A percentile compares a stretch with the other conserved stretches of the same genome.
These are phyloP conservation scores for Blastobotrys elegans DNA, from an alignment of 1,139 yeast species.

Conservation along the genomic window DNA sequence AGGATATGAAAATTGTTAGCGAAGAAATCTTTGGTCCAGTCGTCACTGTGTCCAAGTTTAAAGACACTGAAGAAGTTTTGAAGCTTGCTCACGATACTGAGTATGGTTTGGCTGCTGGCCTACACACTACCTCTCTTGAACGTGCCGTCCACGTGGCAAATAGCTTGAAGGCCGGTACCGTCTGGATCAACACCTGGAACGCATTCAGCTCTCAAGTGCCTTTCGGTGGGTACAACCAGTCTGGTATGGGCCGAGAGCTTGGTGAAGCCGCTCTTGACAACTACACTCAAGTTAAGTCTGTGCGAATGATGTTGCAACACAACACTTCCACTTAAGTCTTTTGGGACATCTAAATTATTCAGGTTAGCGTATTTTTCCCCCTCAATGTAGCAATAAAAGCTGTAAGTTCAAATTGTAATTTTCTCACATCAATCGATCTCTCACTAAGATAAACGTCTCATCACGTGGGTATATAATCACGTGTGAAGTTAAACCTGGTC, in stretches of 20 bases:
- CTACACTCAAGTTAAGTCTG: slow-evolving; percentile 77
- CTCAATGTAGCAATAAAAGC: too few species aligned
- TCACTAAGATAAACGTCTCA: too few species aligned
- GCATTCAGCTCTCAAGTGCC: slow-evolving; percentile 74
- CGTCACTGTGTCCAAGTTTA: slow-evolving; percentile 67
- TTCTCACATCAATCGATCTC: too few species aligned
- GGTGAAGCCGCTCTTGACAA: slow-evolving; percentile 81
- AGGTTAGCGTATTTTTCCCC: too few species aligned
- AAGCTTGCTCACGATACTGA: slow-evolving; percentile 65
- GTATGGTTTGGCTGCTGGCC: slow-evolving; percentile 83
- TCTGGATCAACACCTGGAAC: slow-evolving; percentile 79
- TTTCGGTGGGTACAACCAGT: slow-evolving; percentile 76
- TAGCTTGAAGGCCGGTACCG: slow-evolving; percentile 71
- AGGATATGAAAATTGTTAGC: slow-evolving; percentile 60
- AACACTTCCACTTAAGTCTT: too few species aligned
- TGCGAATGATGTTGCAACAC: slow-evolving; percentile 34
- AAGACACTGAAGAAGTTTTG: slow-evolving; percentile 64
- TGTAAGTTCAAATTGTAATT: too few species aligned
- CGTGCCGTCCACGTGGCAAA: slow-evolving; percentile 61
- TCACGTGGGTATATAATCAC: too few species aligned
- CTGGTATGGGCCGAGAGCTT: slow-evolving; percentile 90
- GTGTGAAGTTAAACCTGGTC: too few species aligned
- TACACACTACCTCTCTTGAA: slow-evolving; percentile 61
- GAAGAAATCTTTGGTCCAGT: slow-evolving; percentile 92
- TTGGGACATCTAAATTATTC: too few species aligned